Conservation (phyloP, 163 green algal genomes). For the Smithsoniella earleae region DNA sequence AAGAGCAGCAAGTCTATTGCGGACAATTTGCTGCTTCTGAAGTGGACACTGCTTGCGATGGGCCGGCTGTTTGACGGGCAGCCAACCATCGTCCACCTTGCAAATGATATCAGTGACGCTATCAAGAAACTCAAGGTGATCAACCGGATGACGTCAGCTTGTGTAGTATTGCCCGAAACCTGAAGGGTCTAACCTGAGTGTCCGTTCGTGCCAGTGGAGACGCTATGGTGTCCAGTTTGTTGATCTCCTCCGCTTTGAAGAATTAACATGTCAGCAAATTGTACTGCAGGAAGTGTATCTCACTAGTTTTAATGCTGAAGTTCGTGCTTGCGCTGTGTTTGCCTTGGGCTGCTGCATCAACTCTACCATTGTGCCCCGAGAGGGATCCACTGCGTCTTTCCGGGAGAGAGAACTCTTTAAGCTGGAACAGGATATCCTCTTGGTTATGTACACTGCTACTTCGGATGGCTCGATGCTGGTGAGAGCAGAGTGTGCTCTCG, state of each 20-base stretch:
- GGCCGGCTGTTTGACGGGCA: slow-evolving; percentile 75
- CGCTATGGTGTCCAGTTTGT: too few species aligned
- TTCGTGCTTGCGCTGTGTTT: slow-evolving; percentile 81
- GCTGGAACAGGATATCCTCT: slow-evolving; percentile 12
- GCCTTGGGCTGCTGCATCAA: slow-evolving; percentile 72
- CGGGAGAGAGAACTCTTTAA: not conserved
- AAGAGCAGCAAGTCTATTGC: slow-evolving; percentile 27
- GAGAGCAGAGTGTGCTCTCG: slow-evolving; percentile 12
- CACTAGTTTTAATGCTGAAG: slow-evolving; percentile 45
- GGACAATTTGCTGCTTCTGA: slow-evolving; percentile 41
- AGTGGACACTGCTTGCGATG: slow-evolving; percentile 76
- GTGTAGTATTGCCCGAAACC: too few species aligned
- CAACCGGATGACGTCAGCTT: too few species aligned
- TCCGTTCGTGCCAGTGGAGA: too few species aligned
- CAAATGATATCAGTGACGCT: slow-evolving; percentile 31
- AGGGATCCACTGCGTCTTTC: not conserved
- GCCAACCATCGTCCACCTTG: slow-evolving; percentile 17
- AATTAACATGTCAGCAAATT: too few species aligned
- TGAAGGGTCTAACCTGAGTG: too few species aligned
- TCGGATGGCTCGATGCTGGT: slow-evolving; percentile 23
- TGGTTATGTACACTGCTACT: too few species aligned
- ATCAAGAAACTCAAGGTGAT: slow-evolving; percentile 10
- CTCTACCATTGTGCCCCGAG: slow-evolving; percentile 26
- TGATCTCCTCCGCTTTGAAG: too few species aligned
- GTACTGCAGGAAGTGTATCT: slow-evolving; percentile 1